A percentile compares a stretch with the other conserved stretches of the same genome.
Conservation (phyloP, 257 asterid species). For the Scutellaria minor region DNA sequence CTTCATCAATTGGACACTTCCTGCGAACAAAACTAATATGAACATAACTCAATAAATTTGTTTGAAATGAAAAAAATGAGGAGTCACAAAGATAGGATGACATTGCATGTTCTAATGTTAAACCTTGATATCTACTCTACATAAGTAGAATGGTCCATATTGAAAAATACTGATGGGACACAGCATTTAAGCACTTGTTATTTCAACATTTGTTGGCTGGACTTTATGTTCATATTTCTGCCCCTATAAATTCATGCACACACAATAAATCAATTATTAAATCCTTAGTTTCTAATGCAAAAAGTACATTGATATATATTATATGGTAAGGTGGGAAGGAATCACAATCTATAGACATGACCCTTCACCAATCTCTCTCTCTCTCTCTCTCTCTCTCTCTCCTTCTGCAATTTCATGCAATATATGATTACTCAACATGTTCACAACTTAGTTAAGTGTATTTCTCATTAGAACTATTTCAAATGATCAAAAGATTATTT, state of each 20-base stretch:
- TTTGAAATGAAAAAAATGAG: slow-evolving; percentile 14
- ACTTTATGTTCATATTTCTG: slow-evolving; percentile 24
- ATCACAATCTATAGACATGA: slow-evolving; percentile 28
- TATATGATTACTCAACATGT: slow-evolving; percentile 36
- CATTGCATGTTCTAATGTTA: slow-evolving; percentile 47
- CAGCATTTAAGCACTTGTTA: slow-evolving; percentile 27
- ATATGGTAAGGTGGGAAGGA: slow-evolving; percentile 24
- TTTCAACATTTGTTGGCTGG: slow-evolving; percentile 46
- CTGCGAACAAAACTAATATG: too few relatives aligned
- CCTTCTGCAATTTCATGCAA: slow-evolving; percentile 32
- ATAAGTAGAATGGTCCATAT: slow-evolving; percentile 47
- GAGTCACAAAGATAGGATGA: slow-evolving; percentile 33
- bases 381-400: not conserved
- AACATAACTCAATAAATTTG: slow-evolving; percentile 19
- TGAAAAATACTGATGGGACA: slow-evolving; percentile 32
- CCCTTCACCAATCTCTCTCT: slow-evolving; percentile 6
- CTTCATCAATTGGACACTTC: too few relatives aligned
- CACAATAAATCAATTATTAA: slow-evolving; percentile 24
- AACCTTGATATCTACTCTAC: slow-evolving; percentile 38
- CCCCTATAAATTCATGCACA: slow-evolving; percentile 30
- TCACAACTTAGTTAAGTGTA: slow-evolving; percentile 28
- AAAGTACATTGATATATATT: not conserved
- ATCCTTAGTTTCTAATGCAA: slow-evolving; percentile 16
- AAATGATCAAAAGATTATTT: slow-evolving; percentile 1
- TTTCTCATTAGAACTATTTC: slow-evolving; percentile 23